Evolutionary conservation across 768 basidiomycete species (phyloP).

Genomic region (Tephrocybe rancida): DNA sequence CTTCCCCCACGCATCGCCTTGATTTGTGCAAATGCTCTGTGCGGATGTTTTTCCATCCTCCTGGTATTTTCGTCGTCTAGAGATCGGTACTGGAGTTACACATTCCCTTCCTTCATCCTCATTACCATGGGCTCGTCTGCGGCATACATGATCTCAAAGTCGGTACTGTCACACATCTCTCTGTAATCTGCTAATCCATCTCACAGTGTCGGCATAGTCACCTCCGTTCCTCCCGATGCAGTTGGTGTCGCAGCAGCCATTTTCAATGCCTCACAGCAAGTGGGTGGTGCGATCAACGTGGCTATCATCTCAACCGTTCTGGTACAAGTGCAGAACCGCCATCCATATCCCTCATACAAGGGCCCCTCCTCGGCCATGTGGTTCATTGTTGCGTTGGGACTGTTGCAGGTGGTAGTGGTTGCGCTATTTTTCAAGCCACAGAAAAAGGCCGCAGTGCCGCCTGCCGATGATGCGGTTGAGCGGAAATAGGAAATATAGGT

Average conservation of each 20-base stretch:
- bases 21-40: conserved; percentile 47
- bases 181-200: neutral
- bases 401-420: neutral
- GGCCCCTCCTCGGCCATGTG: neutral
- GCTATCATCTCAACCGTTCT: conserved; percentile 34
- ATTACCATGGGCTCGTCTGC: conserved; percentile 49
- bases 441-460: neutral
- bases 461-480: too few species aligned
- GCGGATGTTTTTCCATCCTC: conserved; percentile 38
- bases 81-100: conserved; percentile 45
- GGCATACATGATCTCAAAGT: conserved; percentile 51
- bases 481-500: too few species aligned
- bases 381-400: conserved; percentile 1
- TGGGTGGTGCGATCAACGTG: conserved; percentile 52
- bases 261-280: conserved; percentile 55
- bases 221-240: conserved; percentile 46
- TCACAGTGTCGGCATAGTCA: conserved; percentile 52
- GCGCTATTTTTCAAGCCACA: neutral
- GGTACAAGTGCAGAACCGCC: neutral
- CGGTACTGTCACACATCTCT: conserved; percentile 17
- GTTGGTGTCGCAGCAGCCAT: conserved; percentile 59
- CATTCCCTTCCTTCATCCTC: conserved; percentile 52
- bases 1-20: conserved; percentile 33
- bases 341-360: conserved; percentile 1
- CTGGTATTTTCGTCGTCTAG: conserved; percentile 42